phyloP scores from a whole-genome alignment of 192 early-diverging fungal genomes.

The Podila epicladia region DNA sequence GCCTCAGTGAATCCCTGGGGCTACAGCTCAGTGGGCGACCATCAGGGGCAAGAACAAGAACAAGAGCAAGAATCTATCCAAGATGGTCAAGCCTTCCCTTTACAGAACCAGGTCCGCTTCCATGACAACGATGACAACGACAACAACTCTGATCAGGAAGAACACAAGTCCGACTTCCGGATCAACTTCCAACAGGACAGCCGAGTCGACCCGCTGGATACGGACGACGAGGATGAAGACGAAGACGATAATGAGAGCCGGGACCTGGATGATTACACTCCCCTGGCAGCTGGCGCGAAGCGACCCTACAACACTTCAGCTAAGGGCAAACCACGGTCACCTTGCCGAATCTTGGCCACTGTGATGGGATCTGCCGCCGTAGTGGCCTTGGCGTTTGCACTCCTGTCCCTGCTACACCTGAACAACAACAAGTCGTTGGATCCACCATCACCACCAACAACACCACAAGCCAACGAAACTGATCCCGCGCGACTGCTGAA shows the following conservation, averaged over 20 bases:
- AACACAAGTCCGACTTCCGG: background rate
- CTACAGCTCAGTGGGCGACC: background rate
- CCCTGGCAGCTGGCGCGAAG: constrained; percentile 24
- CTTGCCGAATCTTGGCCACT: constrained; percentile 37
- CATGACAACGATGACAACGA: background rate
- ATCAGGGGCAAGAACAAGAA: background rate
- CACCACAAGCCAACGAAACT: background rate
- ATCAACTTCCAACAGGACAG: background rate
- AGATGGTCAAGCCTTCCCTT: background rate
- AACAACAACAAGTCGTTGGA: constrained; percentile 2
- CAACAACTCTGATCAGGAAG: background rate
- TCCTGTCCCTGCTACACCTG: constrained; percentile 33
- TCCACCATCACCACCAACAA: background rate
- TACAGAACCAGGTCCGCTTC: background rate
- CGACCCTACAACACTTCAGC: background rate
- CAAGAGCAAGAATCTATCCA: background rate
- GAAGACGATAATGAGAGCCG: constrained; percentile 17
- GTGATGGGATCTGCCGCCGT: constrained; percentile 21
- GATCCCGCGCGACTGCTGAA: constrained; percentile 22
- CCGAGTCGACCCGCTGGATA: background rate
- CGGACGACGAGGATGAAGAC: constrained; percentile 22
- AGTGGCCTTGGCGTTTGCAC: constrained; percentile 27
- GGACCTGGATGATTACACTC: constrained; percentile 19
- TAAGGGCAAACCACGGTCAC: background rate
- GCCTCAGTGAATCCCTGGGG: background rate